Evolutionary conservation across 768 basidiomycete species (phyloP).

Genomic region (Boletus rex-veris): DNA sequence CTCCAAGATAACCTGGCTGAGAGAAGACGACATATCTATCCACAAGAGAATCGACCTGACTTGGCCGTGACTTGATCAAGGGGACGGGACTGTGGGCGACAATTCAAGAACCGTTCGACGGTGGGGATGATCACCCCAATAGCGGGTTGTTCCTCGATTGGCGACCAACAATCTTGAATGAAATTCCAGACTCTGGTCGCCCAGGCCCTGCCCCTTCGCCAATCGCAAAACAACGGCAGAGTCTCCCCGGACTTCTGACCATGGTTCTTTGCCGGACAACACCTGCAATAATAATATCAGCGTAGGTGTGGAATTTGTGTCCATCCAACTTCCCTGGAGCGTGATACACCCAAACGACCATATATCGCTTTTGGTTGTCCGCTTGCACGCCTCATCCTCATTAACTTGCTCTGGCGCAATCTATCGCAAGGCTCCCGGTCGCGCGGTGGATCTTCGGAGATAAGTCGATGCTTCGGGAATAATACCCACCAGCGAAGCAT

Average conservation of each 20-base stretch:
- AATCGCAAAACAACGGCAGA: constrained; percentile 5
- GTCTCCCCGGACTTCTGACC: constrained; percentile 1
- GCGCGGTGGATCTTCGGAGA: neutral
- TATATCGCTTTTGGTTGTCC: constrained; percentile 9
- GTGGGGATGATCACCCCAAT: neutral
- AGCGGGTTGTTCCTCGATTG: too few species aligned
- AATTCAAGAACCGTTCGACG: neutral
- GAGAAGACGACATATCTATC: too few species aligned
- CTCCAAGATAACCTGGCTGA: too few species aligned
- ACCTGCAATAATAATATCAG: constrained; percentile 16
- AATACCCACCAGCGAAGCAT: constrained; percentile 25
- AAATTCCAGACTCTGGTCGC: neutral
- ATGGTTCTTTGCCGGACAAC: constrained; percentile 14
- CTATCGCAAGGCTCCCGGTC: neutral
- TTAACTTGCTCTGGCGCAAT: neutral
- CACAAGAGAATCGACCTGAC: too few species aligned
- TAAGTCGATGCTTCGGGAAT: constrained; percentile 2
- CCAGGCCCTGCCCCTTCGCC: neutral
- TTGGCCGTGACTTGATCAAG: too few species aligned
- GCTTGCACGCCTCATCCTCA: too few species aligned
- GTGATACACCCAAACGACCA: constrained; percentile 31
- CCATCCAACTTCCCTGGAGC: constrained; percentile 18
- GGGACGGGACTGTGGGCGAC: neutral
- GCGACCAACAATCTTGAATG: too few species aligned
- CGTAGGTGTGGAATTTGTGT: rapidly evolving